phyloP scores from a whole-genome alignment of 345 rosid species.

The Noccaea bulbosa region DNA sequence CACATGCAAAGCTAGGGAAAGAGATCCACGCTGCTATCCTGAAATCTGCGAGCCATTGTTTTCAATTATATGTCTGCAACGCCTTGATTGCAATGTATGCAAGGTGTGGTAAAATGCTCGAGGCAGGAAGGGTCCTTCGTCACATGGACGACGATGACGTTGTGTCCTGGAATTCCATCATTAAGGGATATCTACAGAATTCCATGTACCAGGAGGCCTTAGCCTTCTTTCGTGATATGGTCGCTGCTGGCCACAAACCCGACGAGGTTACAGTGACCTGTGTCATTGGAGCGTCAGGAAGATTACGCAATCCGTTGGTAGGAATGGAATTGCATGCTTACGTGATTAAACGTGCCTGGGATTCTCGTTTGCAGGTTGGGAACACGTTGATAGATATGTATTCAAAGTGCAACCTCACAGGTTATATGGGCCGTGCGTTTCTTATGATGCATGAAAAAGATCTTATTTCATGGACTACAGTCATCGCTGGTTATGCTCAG shows the following conservation, averaged over 20 bases:
- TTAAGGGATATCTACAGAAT: conserved; percentile 68
- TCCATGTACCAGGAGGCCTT: conserved; percentile 60
- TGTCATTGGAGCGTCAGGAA: conserved; percentile 62
- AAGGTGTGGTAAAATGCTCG: conserved; percentile 54
- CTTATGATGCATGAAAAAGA: conserved; percentile 59
- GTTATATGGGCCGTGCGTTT: conserved; percentile 63
- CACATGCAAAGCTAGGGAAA: conserved; percentile 57
- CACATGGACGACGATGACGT: conserved; percentile 53
- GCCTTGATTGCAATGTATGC: conserved; percentile 77
- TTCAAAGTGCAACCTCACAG: conserved; percentile 60
- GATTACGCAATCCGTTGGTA: conserved; percentile 58
- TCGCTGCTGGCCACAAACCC: conserved; percentile 52
- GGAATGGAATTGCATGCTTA: conserved; percentile 83
- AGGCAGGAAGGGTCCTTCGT: conserved; percentile 52
- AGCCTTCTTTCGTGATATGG: conserved; percentile 52
- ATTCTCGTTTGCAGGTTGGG: conserved; percentile 61
- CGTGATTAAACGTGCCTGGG: conserved; percentile 62
- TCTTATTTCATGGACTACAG: conserved; percentile 82
- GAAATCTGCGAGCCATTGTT: conserved; percentile 49
- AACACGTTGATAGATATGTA: conserved; percentile 84
- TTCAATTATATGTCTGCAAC: conserved; percentile 59
- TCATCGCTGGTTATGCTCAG: conserved; percentile 74
- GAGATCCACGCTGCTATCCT: conserved; percentile 72
- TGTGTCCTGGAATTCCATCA: conserved; percentile 68
- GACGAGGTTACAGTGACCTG: conserved; percentile 63